A percentile compares a stretch with the other conserved stretches of the same genome.
Evolutionary conservation across 2,329 filamentous ascomycete species (phyloP).

Genomic region (Botrytis aclada): DNA sequence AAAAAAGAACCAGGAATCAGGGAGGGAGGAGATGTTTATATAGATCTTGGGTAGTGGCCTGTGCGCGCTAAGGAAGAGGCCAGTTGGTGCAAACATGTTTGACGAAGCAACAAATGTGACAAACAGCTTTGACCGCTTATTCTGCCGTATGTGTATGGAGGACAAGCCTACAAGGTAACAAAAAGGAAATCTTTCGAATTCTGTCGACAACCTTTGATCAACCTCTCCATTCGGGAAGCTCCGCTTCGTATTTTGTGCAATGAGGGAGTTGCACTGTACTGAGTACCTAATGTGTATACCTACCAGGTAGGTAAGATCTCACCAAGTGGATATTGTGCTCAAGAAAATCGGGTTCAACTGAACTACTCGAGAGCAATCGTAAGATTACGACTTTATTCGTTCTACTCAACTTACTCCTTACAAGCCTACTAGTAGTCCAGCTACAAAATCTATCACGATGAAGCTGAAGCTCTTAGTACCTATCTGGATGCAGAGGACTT

Average conservation of each 20-base stretch:
- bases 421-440: neutral
- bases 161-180: neutral
- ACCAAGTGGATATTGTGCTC: neutral
- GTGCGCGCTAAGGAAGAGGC: neutral
- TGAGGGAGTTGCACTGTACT: neutral
- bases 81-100: slow-evolving; percentile 7
- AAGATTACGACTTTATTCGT: neutral
- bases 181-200: neutral
- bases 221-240: neutral
- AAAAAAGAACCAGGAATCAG: slow-evolving; percentile 35
- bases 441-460: neutral
- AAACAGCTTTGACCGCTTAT: neutral
- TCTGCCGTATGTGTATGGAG: neutral
- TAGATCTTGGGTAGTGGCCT: neutral
- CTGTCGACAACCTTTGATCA: neutral
- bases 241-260: neutral
- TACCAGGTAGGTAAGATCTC: neutral
- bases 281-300: neutral
- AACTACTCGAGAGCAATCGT: neutral
- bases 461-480: neutral
- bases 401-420: neutral
- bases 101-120: neutral
- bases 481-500: neutral
- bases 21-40: neutral
- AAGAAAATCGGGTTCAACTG: neutral